Evolutionary conservation across 257 asterid species (phyloP).

Genomic region (Solanum bulbocastanum): DNA sequence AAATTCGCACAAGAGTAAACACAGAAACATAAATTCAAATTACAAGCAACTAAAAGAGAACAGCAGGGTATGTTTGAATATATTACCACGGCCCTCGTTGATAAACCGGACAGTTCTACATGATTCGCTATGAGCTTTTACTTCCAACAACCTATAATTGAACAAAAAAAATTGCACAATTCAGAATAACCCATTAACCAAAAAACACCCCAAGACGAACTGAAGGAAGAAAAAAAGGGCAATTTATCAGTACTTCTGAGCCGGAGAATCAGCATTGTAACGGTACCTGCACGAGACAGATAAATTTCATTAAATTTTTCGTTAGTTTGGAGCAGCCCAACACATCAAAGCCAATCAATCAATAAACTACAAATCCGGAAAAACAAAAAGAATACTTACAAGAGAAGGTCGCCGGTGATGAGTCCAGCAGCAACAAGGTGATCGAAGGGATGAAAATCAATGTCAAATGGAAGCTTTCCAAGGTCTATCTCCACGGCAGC

Average conservation of each 20-base stretch:
- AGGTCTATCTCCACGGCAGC: slow-evolving; percentile 55
- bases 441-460: slow-evolving; percentile 75
- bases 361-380: not conserved
- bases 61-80: not conserved
- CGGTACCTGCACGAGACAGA: slow-evolving; percentile 35
- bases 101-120: slow-evolving; percentile 84
- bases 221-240: not conserved
- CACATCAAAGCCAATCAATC: not conserved
- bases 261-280: slow-evolving; percentile 50
- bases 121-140: slow-evolving; percentile 73
- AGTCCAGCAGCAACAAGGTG: slow-evolving; percentile 74
- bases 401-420: slow-evolving; percentile 57
- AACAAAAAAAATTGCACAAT: not conserved
- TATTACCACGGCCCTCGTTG: slow-evolving; percentile 75
- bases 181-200: not conserved
- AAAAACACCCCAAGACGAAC: not conserved
- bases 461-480: slow-evolving; percentile 60
- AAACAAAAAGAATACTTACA: slow-evolving; percentile 28
- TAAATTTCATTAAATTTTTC: not conserved
- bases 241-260: slow-evolving; percentile 35
- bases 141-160: slow-evolving; percentile 47
- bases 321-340: not conserved
- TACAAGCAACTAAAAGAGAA: not conserved
- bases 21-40: not conserved
- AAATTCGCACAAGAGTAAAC: not conserved